Evolutionary conservation across 1,139 yeast genomes (phyloP).

Genomic region (Eremothecium gossypii): DNA sequence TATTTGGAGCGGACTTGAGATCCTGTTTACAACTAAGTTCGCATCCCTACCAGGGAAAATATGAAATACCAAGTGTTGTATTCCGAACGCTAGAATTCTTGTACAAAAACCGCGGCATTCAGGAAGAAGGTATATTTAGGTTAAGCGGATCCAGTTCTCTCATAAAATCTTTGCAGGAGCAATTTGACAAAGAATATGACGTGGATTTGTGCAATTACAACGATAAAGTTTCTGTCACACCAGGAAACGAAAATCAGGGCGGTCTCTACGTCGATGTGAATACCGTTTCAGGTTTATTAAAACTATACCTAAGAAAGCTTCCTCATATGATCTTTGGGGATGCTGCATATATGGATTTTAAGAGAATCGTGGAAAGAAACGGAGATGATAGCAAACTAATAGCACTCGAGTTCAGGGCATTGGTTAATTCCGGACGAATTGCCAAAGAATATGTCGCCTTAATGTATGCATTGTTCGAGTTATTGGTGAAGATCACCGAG

Average conservation of each 20-base stretch:
- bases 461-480: constrained; percentile 55
- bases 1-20: constrained; percentile 61
- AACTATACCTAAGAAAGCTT: constrained; percentile 62
- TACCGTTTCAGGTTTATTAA: constrained; percentile 70
- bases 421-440: constrained; percentile 29
- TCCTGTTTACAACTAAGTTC: constrained; percentile 46
- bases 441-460: constrained; percentile 51
- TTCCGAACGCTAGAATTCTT: constrained; percentile 68
- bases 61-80: constrained; percentile 63
- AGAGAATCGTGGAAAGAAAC: constrained; percentile 29
- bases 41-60: constrained; percentile 36
- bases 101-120: constrained; percentile 57
- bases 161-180: constrained; percentile 62
- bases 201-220: constrained; percentile 44
- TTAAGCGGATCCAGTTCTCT: constrained; percentile 82
- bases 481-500: constrained; percentile 55
- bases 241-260: constrained; percentile 20
- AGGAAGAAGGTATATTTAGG: constrained; percentile 87
- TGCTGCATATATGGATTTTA: constrained; percentile 35
- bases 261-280: constrained; percentile 44
- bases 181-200: constrained; percentile 57
- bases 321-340: constrained; percentile 58
- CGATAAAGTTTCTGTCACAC: constrained; percentile 9
- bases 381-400: constrained; percentile 27
- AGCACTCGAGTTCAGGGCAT: constrained; percentile 27